Base-by-base conservation (phyloP, 2,329 filamentous ascomycete genomes). In the Arthrobotrys sphaeroides region DNA sequence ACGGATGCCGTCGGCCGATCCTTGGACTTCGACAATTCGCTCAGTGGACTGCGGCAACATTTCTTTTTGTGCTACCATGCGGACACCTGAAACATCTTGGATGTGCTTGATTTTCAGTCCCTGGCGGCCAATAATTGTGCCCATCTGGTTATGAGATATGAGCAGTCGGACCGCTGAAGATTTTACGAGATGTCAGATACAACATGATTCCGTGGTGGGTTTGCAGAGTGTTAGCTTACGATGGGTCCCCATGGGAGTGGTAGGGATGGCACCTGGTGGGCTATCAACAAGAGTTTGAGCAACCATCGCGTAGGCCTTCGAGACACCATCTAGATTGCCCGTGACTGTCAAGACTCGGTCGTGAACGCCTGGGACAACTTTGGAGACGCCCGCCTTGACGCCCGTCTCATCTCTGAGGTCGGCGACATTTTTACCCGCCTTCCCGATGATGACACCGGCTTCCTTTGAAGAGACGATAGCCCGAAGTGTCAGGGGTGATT, bases 61-160 rank as follows among this genome's bases (percentile, higher is more conserved):
- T 81, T 99, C 95, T 85, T 99, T 99, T 84, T 99, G 95, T 42
- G 95, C 95, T 55, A 99, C 94, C 95, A 99, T 99, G 82, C 95
- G 94, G 73, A 98, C 95, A 78, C 94, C 94, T 3, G 95, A 98
- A 28, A 90, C 90, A 83, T 99, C 95, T 83, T 99, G 95, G 79
- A 99, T 99, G 83, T 97, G 92, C 88, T 99, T 99, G 87, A 99
- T 99, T 87, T 98, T 99, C 79, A 97, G 87, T 73, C 95, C 95
- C 83, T 96, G 92, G 78, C 93, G 90, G 80, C 95, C 95, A 82
- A 99, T 99, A 85, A 99, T 97, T 81, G 95, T 99, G 77, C 95
- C 95, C 95, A 99, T 99, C 85, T 99, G 95, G 83, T 98, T 98
- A 86, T 99, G 94, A 33, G 95, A 99, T 83, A 99, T 98, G 82